Conservation (phyloP, 805 yeast species). For the Ogataea degrootiae region DNA sequence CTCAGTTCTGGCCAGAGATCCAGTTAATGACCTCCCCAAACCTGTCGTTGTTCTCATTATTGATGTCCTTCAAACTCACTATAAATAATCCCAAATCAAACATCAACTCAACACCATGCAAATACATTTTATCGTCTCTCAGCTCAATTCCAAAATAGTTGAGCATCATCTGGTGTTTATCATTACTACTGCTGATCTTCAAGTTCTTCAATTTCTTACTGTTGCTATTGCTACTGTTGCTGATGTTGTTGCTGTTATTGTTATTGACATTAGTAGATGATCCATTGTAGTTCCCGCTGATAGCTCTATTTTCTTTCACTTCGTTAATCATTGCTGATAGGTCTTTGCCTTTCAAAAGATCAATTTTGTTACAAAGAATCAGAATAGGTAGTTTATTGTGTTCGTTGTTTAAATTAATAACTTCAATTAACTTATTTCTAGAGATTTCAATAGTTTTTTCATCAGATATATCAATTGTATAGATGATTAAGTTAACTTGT, state of each 20-base stretch:
- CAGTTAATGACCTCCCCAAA: slow-evolving; percentile 17
- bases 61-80: slow-evolving; percentile 14
- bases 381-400: slow-evolving; percentile 20
- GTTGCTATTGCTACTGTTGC: neutral
- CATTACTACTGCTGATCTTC: slow-evolving; percentile 5
- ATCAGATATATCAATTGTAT: slow-evolving; percentile 28
- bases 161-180: slow-evolving; percentile 10
- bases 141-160: slow-evolving; percentile 17
- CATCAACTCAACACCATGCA: slow-evolving; percentile 8
- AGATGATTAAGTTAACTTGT: slow-evolving; percentile 19
- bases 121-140: slow-evolving; percentile 1
- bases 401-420: slow-evolving; percentile 17
- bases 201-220: slow-evolving; percentile 4
- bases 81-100: slow-evolving; percentile 22
- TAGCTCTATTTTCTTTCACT: neutral
- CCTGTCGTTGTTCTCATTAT: slow-evolving; percentile 7
- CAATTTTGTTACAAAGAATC: slow-evolving; percentile 28
- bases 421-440: slow-evolving; percentile 15
- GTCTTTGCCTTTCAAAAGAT: slow-evolving; percentile 20
- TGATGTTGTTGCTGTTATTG: too few species aligned
- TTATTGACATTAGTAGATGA: too few species aligned
- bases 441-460: slow-evolving; percentile 21
- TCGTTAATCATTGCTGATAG: slow-evolving; percentile 3
- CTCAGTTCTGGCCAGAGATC: slow-evolving; percentile 13
- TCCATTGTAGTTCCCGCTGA: too few species aligned